Percentiles rank a stretch among this genome's conserved stretches.
Conservation (phyloP, 1,139 yeast species). For the Debaryomyces robertsiae region DNA sequence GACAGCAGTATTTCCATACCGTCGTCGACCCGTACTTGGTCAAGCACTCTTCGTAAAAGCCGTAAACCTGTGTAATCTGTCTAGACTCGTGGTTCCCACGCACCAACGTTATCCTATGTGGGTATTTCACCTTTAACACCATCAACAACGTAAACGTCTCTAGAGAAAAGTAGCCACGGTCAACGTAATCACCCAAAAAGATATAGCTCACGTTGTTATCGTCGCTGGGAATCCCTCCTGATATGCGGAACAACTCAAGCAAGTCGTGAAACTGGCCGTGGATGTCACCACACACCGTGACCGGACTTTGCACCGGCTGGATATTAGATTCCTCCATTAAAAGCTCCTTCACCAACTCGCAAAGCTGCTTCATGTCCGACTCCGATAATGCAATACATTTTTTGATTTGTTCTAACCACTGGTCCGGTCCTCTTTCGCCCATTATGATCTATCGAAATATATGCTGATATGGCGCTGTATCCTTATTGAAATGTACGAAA, state of each 20-base stretch:
- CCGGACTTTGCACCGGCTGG: conserved; percentile 96
- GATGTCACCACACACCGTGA: conserved; percentile 98
- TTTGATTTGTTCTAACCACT: conserved; percentile 92
- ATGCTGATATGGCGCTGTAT: background rate
- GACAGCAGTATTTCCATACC: conserved; percentile 97
- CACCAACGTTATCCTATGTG: conserved; percentile 82
- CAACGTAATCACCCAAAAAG: conserved; percentile 94
- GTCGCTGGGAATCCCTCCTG: conserved; percentile 86
- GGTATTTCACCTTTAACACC: conserved; percentile 88
- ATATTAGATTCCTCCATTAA: conserved; percentile 81
- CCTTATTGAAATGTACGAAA: background rate
- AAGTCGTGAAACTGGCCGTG: conserved; percentile 98
- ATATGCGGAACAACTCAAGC: conserved; percentile 82
- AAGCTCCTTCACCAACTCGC: conserved; percentile 88
- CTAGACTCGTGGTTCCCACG: conserved; percentile 95
- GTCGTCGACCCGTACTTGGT: conserved; percentile 94
- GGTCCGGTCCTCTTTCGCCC: conserved; percentile 89
- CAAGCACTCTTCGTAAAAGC: conserved; percentile 87
- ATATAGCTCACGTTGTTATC: conserved; percentile 61
- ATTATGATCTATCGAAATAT: conserved; percentile 28
- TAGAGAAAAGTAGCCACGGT: conserved; percentile 89
- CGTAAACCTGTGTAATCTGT: conserved; percentile 95
- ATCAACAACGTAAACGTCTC: conserved; percentile 91
- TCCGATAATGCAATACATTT: conserved; percentile 89
- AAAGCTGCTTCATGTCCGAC: conserved; percentile 91